Conservation (phyloP, 441 rosid species). For the Manihot esculenta region DNA sequence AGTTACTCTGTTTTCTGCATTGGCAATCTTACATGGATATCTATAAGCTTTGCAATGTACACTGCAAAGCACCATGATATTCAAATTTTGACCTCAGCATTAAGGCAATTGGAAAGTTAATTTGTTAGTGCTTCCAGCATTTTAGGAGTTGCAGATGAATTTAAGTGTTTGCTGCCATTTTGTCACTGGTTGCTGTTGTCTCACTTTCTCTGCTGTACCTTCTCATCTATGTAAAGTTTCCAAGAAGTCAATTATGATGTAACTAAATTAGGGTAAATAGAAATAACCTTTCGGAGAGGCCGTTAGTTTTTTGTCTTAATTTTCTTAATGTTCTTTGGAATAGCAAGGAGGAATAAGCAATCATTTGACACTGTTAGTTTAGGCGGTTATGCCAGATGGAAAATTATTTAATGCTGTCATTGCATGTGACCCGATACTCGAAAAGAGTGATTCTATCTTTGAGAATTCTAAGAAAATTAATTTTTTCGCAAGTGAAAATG, state of each 20-base stretch:
- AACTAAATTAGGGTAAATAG: neutral
- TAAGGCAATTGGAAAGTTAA: slow-evolving; percentile 1
- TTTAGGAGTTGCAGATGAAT: neutral
- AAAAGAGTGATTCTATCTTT: too few relatives aligned
- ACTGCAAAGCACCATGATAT: neutral
- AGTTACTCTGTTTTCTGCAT: neutral
- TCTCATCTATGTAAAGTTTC: slow-evolving; percentile 20
- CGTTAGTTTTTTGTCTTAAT: too few relatives aligned
- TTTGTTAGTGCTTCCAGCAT: neutral
- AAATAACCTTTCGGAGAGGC: neutral
- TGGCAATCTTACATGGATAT: slow-evolving; percentile 13
- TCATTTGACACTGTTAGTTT: too few relatives aligned
- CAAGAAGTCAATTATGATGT: slow-evolving; percentile 7
- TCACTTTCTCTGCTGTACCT: neutral
- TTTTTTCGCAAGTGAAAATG: too few relatives aligned
- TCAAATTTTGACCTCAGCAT: slow-evolving; percentile 9
- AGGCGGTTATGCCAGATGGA: too few relatives aligned
- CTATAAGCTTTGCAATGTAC: neutral
- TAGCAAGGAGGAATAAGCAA: too few relatives aligned
- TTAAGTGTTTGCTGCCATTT: neutral
- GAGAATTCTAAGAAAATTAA: too few relatives aligned
- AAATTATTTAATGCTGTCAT: too few relatives aligned
- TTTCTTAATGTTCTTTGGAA: too few relatives aligned
- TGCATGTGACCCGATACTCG: too few relatives aligned
- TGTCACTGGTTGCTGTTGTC: slow-evolving; percentile 14